phyloP scores from a whole-genome alignment of 352 stramenopile genomes.

The Aphanomyces euteiches region DNA sequence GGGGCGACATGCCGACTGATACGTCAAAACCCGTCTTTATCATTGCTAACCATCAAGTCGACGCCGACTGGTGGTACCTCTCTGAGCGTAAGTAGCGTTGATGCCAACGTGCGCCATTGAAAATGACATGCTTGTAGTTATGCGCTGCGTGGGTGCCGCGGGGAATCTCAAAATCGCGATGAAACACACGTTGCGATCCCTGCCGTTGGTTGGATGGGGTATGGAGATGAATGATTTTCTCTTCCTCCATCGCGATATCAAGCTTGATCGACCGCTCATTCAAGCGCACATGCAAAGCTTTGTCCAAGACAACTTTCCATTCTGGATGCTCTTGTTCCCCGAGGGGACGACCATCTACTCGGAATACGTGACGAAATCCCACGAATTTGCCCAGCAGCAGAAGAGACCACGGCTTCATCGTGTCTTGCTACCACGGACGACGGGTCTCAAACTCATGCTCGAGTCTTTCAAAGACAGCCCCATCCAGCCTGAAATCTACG shows the following conservation, averaged over 20 bases:
- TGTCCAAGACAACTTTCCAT: conserved; percentile 36
- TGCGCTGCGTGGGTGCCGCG: conserved; percentile 24
- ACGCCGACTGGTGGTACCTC: conserved; percentile 57
- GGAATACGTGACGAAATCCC: conserved; percentile 46
- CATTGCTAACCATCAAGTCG: conserved; percentile 48
- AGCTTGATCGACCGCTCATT: conserved; percentile 1
- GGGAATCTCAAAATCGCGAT: conserved; percentile 41
- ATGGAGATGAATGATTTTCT: conserved; percentile 44
- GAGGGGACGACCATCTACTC: conserved; percentile 47
- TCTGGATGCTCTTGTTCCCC: conserved; percentile 43
- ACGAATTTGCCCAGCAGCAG: conserved; percentile 54
- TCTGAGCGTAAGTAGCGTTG: conserved; percentile 30
- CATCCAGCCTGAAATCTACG: conserved; percentile 45
- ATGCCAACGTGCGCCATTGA: too few relatives aligned
- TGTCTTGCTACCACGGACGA: conserved; percentile 56
- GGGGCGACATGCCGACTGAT: conserved; percentile 50
- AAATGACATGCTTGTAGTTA: conserved; percentile 27
- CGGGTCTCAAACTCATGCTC: conserved; percentile 61
- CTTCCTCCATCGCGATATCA: conserved; percentile 42
- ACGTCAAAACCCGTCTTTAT: conserved; percentile 43
- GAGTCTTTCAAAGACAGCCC: conserved; percentile 44
- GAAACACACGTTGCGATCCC: conserved; percentile 35
- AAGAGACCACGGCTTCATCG: conserved; percentile 56
- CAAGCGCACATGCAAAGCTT: conserved; percentile 30
- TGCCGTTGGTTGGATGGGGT: conserved; percentile 38